A percentile compares a stretch with the other conserved stretches of the same genome.
Evolutionary conservation across 768 basidiomycete genomes (phyloP).

Genomic region (Coprinopsis cinerea): DNA sequence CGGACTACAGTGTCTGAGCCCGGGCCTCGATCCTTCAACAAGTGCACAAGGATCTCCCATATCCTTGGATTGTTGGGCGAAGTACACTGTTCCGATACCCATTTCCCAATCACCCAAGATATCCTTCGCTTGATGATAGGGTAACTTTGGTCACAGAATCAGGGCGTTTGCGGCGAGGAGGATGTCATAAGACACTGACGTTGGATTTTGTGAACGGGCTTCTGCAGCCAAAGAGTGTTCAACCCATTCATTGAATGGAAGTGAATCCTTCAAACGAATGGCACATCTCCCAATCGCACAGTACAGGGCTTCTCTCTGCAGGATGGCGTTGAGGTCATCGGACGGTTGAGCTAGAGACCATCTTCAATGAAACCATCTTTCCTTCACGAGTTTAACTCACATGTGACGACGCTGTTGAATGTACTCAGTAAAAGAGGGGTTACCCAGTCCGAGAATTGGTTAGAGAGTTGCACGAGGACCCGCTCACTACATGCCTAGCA

Average conservation of each 20-base stretch:
- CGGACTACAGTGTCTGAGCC: constrained; percentile 83
- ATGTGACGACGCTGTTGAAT: constrained; percentile 54
- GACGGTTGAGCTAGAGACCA: constrained; percentile 36
- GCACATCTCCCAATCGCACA: constrained; percentile 87
- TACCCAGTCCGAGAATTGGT: constrained; percentile 65
- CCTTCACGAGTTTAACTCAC: constrained; percentile 34
- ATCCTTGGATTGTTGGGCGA: constrained; percentile 55
- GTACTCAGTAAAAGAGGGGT: constrained; percentile 56
- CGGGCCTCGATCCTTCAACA: constrained; percentile 61
- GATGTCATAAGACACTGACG: constrained; percentile 31
- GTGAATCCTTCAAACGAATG: constrained; percentile 47
- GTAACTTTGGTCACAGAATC: constrained; percentile 66
- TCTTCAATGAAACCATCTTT: neutral
- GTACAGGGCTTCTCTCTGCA: constrained; percentile 84
- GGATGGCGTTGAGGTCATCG: constrained; percentile 48
- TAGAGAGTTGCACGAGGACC: constrained; percentile 75
- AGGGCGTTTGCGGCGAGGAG: constrained; percentile 8
- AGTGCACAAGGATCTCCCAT: constrained; percentile 78
- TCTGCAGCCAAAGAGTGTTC: constrained; percentile 53
- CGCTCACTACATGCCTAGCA: constrained; percentile 86
- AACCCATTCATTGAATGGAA: constrained; percentile 72
- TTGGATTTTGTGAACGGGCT: constrained; percentile 51
- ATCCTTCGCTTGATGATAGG: constrained; percentile 92
- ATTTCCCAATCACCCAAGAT: constrained; percentile 91
- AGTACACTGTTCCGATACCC: constrained; percentile 66